Base-by-base conservation (phyloP, 306 rosid species). In the Quercus agrifolia region DNA sequence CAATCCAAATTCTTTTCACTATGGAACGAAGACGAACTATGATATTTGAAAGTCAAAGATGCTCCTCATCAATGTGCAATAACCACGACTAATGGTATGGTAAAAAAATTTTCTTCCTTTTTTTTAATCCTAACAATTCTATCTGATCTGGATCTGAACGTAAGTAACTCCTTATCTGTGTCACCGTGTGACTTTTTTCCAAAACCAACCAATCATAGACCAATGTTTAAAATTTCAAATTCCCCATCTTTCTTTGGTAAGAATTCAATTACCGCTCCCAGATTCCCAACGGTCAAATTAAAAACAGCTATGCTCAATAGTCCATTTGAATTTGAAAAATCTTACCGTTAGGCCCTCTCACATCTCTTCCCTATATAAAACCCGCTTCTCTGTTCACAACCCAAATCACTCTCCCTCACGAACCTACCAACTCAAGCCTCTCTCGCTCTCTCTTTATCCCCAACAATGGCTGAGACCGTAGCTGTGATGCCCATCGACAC, bases 381-480 rank as follows among this genome's bases (percentile, higher is more conserved):
- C 55, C 58, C 31, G 6, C 6, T 35, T 12, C 55, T 20, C 71
- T 2, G 2, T 19, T 2, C 0, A 41, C 0, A 4, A n/a, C 46
- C 21, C 28, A 69, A 46, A 3, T 25, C 59, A 4, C 20, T 27
- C 63, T 14, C 14, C 44, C 52, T 2, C 15, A 25, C 6, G 19
- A 25, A 20, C 71, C 77, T 25, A 69, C 59, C 46, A 46, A 72
- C 80, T 59, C 57, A 30, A 35, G 6, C 15, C 52, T 0, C 33
- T 23, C 20, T 41, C 27, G 30, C 21, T 70, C 70, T 6, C 17
- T 30, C 52, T 41, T 54, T 44, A 8, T 31, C 56, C 62, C 13
- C 19, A 28, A n/a, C 85, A 8, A 93, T 95, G 99, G 96, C 91
- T 8, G 93, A 87, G 46, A 63, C 64, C 14, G 73, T 73, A 27